Percentiles rank a stretch among this genome's conserved stretches.
Conservation (phyloP, 75 land plant genomes). For the Cunninghamia lanceolata region DNA sequence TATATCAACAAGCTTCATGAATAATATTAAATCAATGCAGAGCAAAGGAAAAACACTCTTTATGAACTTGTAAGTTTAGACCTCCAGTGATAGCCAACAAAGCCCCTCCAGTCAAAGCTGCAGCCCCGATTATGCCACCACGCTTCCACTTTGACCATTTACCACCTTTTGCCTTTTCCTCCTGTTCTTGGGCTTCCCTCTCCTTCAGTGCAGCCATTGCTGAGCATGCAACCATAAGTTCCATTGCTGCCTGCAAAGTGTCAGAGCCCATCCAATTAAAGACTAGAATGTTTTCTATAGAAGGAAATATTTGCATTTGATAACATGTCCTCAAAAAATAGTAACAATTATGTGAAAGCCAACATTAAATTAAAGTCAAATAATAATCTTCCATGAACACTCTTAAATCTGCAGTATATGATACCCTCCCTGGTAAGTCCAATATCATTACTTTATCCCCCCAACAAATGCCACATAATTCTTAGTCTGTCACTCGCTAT, state of each 20-base stretch:
- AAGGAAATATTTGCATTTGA: neutral
- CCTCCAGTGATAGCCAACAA: conserved; percentile 96
- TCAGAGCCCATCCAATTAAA: neutral
- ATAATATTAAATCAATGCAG: neutral
- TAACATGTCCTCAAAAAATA: neutral
- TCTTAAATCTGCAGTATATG: neutral
- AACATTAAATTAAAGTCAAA: neutral
- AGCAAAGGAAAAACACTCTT: neutral
- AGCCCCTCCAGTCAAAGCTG: conserved; percentile 97
- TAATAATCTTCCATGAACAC: neutral
- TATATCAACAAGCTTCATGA: neutral
- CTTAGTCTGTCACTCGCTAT: no score
- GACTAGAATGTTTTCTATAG: neutral
- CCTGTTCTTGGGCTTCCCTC: conserved; percentile 42
- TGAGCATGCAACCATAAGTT: conserved; percentile 87
- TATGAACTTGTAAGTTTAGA: conserved; percentile 11
- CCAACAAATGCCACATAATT: no score
- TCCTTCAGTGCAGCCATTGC: conserved; percentile 81
- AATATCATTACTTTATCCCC: neutral
- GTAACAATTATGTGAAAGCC: neutral
- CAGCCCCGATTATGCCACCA: conserved; percentile 97
- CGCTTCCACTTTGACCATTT: conserved; percentile 90
- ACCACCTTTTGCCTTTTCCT: conserved; percentile 23
- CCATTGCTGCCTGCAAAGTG: conserved; percentile 78
- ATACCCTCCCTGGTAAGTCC: neutral